A percentile compares a stretch with the other conserved stretches of the same genome.
These are phyloP conservation scores for Apiotrichum siamense DNA, from an alignment of 1,284 basidiomycete species.

Conservation along the genomic window DNA sequence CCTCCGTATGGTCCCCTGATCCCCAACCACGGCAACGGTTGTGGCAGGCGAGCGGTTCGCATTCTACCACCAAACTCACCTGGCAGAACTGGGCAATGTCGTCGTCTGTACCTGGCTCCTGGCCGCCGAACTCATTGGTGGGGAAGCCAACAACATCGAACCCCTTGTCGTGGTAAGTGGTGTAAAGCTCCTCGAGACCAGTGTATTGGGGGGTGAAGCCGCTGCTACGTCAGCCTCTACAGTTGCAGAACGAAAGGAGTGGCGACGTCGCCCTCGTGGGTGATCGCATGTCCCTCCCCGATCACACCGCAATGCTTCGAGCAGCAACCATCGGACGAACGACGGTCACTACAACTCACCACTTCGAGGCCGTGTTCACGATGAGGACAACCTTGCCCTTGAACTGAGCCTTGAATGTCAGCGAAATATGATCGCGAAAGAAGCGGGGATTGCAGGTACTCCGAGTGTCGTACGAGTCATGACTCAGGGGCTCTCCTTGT, in stretches of 20 bases:
- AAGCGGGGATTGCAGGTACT: neutral
- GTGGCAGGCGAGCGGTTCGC: no score
- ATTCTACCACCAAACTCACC: slow-evolving; percentile 3
- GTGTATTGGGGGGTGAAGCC: slow-evolving; percentile 49
- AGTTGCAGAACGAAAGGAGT: neutral
- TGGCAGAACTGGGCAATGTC: slow-evolving; percentile 56
- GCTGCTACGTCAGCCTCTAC: slow-evolving; percentile 18
- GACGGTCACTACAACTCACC: slow-evolving; percentile 31
- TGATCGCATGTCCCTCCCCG: no score
- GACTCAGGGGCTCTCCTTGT: no score
- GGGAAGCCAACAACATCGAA: slow-evolving; percentile 51
- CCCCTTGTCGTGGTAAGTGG: slow-evolving; percentile 50
- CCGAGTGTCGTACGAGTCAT: no score
- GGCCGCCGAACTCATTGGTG: slow-evolving; percentile 47
- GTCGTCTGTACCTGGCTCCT: slow-evolving; percentile 70
- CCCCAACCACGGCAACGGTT: no score
- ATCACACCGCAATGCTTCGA: no score
- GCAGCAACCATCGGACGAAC: no score
- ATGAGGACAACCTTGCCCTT: slow-evolving; percentile 54
- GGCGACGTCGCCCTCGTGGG: no score
- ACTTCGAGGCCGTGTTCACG: slow-evolving; percentile 54
- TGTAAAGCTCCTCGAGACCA: slow-evolving; percentile 51
- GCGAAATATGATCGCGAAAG: neutral
- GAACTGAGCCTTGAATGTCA: slow-evolving; percentile 26
- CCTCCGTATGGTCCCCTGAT: neutral